Base-by-base conservation (phyloP, 768 basidiomycete genomes). In the Boletus pseudo-olivaceus region DNA sequence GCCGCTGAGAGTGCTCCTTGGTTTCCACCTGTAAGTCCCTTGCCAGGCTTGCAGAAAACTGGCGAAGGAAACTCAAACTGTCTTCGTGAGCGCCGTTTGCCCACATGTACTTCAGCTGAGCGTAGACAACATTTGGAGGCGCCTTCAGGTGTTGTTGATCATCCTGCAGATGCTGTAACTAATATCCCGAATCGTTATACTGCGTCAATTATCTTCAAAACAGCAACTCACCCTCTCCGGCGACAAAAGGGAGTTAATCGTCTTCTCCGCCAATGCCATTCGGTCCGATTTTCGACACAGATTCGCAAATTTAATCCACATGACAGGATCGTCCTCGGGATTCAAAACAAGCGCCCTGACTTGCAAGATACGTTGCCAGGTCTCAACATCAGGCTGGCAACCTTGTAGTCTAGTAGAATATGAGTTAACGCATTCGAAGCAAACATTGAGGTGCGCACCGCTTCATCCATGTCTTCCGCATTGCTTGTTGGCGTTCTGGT, bases 301-400 rank as follows among this genome's bases (percentile, higher is more conserved):
- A 64, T 99, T 98, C 3, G 96, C 93, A 65, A 99, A 98, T 72
- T 97, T 94, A 72, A 99, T 97, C 94, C 95, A 98, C 85, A 97
- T 98, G 43, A 90, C 82, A 41, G 90, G 92, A 67, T 98, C 94
- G 58, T 97, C 93, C 59, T 90, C 90, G 0, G 97, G 96, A 41
- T 84, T 90, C 27, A 98, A 77, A 20, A 99, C 94, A 49, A 98
- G 79, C 0, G 95, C 93, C 49, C 97, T 83, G 46, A 99, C 93
- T 76, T 98, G 96, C 9, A 99, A 76, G 50, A 98, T 91, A 19
- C 96, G 85, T 69, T 98, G 97, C 97, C 97, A 99, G 5, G 97
- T 93, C 72, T 99, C 97, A 33, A 98, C 96, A 63, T 98, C 97
- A 23, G 93, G 92, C 66, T 98, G 94, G 72, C 95, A 98, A 2